Conservation (phyloP, 257 asterid species). For the Leonotis leonurus region DNA sequence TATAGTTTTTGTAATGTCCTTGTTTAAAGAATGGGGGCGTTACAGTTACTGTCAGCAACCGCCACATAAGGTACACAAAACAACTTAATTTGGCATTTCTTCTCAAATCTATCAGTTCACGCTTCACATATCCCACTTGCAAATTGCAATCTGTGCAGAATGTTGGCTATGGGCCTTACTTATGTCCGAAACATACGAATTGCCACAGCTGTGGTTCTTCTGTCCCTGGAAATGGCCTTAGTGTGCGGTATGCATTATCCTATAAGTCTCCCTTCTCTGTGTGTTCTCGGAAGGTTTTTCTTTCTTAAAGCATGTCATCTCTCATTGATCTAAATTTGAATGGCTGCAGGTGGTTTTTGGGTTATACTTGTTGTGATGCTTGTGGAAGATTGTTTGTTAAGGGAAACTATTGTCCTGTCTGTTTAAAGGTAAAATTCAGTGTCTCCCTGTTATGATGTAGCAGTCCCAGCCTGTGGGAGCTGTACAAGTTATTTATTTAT, state of each 20-base stretch:
- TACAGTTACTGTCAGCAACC: conserved; percentile 96
- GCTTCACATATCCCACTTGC: conserved; percentile 21
- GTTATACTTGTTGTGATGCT: conserved; percentile 97
- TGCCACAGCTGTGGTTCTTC: conserved; percentile 87
- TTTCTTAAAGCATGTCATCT: neutral
- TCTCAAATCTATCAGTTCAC: neutral
- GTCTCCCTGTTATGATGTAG: neutral
- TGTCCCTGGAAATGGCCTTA: conserved; percentile 89
- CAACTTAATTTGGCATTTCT: conserved; percentile 2
- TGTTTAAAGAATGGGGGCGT: too few relatives aligned
- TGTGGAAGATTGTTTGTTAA: conserved; percentile 93
- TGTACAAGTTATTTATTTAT: conserved; percentile 12
- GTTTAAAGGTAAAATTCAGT: conserved; percentile 58
- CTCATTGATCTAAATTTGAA: neutral
- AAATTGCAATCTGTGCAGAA: conserved; percentile 48
- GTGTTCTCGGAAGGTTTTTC: neutral
- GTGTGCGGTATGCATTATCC: conserved; percentile 57
- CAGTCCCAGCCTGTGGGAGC: conserved; percentile 13
- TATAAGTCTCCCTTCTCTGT: neutral
- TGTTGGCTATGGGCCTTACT: conserved; percentile 77
- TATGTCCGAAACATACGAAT: conserved; percentile 85
- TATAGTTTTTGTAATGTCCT: too few relatives aligned
- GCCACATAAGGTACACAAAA: conserved; percentile 72
- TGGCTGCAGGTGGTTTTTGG: conserved; percentile 88
- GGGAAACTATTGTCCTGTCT: conserved; percentile 91